Evolutionary conservation across 495 filamentous ascomycete genomes (phyloP), one percentile per base, ranked within the genome.

Genomic region (Aspergillus steynii): DNA sequence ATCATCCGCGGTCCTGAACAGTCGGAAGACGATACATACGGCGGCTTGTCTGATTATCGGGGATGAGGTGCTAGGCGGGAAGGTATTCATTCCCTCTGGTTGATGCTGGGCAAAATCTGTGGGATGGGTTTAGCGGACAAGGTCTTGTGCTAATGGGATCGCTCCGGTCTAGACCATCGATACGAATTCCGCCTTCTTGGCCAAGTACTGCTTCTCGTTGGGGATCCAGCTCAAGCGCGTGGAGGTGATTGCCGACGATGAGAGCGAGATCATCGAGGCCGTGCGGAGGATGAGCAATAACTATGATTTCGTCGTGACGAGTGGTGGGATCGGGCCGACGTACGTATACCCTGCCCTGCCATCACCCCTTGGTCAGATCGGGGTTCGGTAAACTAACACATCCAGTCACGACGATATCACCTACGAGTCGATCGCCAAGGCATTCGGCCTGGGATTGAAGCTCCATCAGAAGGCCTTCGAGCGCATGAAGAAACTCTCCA

Each of bases 41-140:
- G 95, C 95, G 31, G 95, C 90, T 60, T 96, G 92, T 70, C 77
- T 99, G 51, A 92, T 99, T 63, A 99, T 99, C 65, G 95, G 95
- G 26, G 94, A 99, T 75, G 95, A 99, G 70, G 91, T 99, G 4
- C 82, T 99, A 3, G 92, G 91, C n/a, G 95, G 95, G 62, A 99
- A 99, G 89, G 94, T 91, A 68, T 63, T 50, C 2, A 50, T 14
- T 9, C 20, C 4, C 25, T 53, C 0, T 50, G 9, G 15, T 32
- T 55, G 29, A 34, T 8, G 10, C 34, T 55, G 3, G n/a, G 8
- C 26, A 20, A 28, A 42, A 48, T 45, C 53, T 46, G 32, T 56
- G n/a, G 32, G 26, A 25, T 49, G n/a, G n/a, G n/a, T n/a, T n/a
- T n/a, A n/a, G n/a, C n/a, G n/a, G n/a, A n/a, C n/a, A n/a, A n/a